A percentile compares a stretch with the other conserved stretches of the same genome.
Conservation (phyloP, 768 basidiomycete genomes). For the Hebeloma cylindrosporum region DNA sequence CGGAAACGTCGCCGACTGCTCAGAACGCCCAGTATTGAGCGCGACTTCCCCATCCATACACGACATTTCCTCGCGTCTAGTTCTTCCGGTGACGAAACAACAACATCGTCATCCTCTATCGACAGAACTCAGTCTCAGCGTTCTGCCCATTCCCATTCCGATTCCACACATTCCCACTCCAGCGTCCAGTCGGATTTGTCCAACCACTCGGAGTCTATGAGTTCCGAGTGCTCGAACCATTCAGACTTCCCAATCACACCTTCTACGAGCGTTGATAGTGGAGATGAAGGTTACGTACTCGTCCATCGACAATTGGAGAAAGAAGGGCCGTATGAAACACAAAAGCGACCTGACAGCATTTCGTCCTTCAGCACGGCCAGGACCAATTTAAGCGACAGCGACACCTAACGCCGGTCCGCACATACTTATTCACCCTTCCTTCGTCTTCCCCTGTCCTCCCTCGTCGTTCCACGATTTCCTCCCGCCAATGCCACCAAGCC, state of each 20-base stretch:
- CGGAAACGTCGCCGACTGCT: conserved; percentile 31
- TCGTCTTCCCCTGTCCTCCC: too few relatives aligned
- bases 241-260: conserved; percentile 22
- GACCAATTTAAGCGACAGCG: conserved; percentile 28
- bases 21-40: conserved; percentile 39
- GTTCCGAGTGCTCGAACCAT: conserved; percentile 13
- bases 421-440: too few relatives aligned
- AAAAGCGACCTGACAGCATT: conserved; percentile 31
- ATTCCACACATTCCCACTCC: conserved; percentile 14
- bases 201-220: conserved; percentile 14
- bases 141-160: conserved; percentile 12
- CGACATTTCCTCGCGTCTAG: conserved; percentile 19
- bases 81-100: conserved; percentile 10
- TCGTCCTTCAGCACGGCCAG: conserved; percentile 37
- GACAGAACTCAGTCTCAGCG: background rate
- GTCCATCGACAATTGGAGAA: conserved; percentile 1
- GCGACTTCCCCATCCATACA: conserved; percentile 28
- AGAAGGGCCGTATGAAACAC: conserved; percentile 18
- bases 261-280: conserved; percentile 22
- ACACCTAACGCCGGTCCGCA: background rate
- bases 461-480: too few relatives aligned
- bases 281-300: conserved; percentile 12
- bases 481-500: too few relatives aligned
- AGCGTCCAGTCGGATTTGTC: conserved; percentile 19
- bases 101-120: background rate